These are phyloP conservation scores for Suhomyces emberorum DNA, from an alignment of 805 yeast species.

Conservation along the genomic window DNA sequence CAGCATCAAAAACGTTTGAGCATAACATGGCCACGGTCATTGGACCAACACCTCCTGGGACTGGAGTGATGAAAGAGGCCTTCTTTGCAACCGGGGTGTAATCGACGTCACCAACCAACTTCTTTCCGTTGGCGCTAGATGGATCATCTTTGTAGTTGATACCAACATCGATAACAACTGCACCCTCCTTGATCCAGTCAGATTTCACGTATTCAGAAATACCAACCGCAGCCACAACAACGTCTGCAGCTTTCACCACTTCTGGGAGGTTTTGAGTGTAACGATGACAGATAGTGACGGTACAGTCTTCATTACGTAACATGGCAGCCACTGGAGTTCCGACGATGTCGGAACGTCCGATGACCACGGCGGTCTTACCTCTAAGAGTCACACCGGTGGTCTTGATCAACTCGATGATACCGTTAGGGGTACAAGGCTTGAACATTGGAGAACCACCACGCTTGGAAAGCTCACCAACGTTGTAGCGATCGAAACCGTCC, in stretches of 20 bases:
- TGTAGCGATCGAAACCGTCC: constrained; percentile 88
- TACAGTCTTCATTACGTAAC: constrained; percentile 74
- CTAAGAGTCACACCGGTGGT: constrained; percentile 60
- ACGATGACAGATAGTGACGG: constrained; percentile 87
- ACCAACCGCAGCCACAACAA: constrained; percentile 78
- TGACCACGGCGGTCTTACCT: constrained; percentile 87
- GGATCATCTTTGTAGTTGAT: constrained; percentile 71
- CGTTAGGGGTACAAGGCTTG: constrained; percentile 94
- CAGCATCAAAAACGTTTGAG: constrained; percentile 77
- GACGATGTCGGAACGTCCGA: constrained; percentile 94
- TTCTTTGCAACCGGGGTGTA: constrained; percentile 51
- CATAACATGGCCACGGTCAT: constrained; percentile 93
- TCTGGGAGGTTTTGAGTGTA: constrained; percentile 59
- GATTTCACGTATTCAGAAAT: constrained; percentile 67
- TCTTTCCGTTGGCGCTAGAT: constrained; percentile 63
- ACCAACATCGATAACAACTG: constrained; percentile 79
- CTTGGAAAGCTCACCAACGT: constrained; percentile 87
- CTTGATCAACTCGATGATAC: constrained; percentile 77
- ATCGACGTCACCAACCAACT: constrained; percentile 78
- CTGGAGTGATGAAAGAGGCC: constrained; percentile 75
- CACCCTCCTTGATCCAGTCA: constrained; percentile 67
- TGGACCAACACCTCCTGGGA: constrained; percentile 91
- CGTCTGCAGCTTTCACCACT: constrained; percentile 61
- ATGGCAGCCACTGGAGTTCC: constrained; percentile 90
- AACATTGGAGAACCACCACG: constrained; percentile 80